A percentile compares a stretch with the other conserved stretches of the same genome.
Evolutionary conservation across 2,329 filamentous ascomycete genomes (phyloP).

Genomic region (Zasmidium cellare): DNA sequence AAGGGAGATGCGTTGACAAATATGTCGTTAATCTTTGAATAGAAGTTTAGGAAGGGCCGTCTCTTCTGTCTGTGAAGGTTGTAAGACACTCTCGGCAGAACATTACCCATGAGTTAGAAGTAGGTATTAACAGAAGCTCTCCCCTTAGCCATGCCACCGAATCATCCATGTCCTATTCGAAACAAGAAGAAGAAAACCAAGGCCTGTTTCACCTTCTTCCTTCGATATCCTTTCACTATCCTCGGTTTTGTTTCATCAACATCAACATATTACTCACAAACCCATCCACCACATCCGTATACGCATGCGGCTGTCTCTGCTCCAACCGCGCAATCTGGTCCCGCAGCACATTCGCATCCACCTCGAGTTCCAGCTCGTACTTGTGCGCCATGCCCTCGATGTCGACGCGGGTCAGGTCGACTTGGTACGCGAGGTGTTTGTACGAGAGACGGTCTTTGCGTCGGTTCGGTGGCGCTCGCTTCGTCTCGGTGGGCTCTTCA

Average conservation of each 20-base stretch:
- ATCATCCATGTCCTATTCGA: no score
- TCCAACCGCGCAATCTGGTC: constrained; percentile 64
- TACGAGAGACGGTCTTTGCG: constrained; percentile 90
- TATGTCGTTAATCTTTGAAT: no score
- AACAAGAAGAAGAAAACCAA: neutral
- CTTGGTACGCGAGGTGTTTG: constrained; percentile 77
- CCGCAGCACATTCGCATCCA: constrained; percentile 63
- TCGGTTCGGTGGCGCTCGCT: constrained; percentile 38
- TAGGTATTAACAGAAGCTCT: no score
- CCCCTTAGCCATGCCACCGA: no score
- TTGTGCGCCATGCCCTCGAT: constrained; percentile 57
- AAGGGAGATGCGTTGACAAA: no score
- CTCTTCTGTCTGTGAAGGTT: no score
- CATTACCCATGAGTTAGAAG: no score
- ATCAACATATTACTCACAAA: constrained; percentile 72
- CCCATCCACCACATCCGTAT: constrained; percentile 68
- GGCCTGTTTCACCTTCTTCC: neutral
- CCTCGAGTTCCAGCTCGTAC: constrained; percentile 79
- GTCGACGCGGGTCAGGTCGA: constrained; percentile 91
- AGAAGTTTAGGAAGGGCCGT: no score
- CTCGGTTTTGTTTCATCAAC: constrained; percentile 39
- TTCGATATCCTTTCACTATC: neutral
- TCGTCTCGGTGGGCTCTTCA: constrained; percentile 48
- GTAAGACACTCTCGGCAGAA: no score
- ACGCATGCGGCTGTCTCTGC: constrained; percentile 57